Evolutionary conservation across 1,284 basidiomycete species (phyloP).

Genomic region (Moesziomyces parantarcticus): DNA sequence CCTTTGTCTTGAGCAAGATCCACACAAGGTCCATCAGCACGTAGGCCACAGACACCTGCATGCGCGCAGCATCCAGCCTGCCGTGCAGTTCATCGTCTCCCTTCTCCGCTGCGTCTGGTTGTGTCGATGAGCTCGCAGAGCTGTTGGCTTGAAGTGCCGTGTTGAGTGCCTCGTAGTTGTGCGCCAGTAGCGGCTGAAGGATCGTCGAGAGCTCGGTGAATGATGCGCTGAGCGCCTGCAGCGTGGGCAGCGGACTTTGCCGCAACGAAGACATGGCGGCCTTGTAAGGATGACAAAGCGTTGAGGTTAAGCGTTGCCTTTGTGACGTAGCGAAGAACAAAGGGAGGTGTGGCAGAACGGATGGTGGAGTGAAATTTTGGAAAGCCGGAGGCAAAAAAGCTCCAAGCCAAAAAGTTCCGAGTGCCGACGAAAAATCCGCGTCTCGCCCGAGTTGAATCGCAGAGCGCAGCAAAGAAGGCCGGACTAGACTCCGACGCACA

Average conservation of each 20-base stretch:
- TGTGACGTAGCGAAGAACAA: neutral
- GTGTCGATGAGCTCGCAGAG: neutral
- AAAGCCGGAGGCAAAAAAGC: neutral
- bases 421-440: slow-evolving; percentile 13
- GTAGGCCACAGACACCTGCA: slow-evolving; percentile 54
- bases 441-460: slow-evolving; percentile 18
- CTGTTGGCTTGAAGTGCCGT: slow-evolving; percentile 28
- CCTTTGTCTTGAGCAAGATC: slow-evolving; percentile 57
- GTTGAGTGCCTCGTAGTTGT: slow-evolving; percentile 34
- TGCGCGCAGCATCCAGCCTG: slow-evolving; percentile 50
- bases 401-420: slow-evolving; percentile 18
- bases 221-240: slow-evolving; percentile 20
- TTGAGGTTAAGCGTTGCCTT: slow-evolving; percentile 1
- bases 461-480: neutral
- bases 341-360: slow-evolving; percentile 5
- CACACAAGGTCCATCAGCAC: slow-evolving; percentile 57
- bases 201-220: slow-evolving; percentile 28
- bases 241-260: slow-evolving; percentile 35
- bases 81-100: slow-evolving; percentile 41
- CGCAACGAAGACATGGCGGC: slow-evolving; percentile 36
- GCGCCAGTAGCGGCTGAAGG: slow-evolving; percentile 29
- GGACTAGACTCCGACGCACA: slow-evolving; percentile 25
- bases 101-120: neutral
- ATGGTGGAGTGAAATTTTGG: slow-evolving; percentile 28
- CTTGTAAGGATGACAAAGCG: slow-evolving; percentile 1